Evolutionary conservation across 345 rosid genomes (phyloP).

Genomic region (Euphorbia peplus): DNA sequence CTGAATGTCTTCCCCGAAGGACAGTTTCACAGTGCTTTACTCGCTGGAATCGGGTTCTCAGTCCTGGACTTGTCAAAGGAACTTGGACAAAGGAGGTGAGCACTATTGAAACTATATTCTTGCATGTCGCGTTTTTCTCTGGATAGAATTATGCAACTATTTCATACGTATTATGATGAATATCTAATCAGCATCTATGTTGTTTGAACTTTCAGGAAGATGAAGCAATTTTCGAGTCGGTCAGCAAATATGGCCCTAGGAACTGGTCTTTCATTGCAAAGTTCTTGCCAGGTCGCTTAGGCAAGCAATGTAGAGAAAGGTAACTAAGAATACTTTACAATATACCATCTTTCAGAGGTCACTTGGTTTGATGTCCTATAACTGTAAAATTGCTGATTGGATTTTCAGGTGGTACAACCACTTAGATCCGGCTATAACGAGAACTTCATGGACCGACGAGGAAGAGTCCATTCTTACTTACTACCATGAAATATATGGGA

Average conservation of each 20-base stretch:
- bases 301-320: conserved; percentile 37
- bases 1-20: conserved; percentile 27
- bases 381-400: neutral
- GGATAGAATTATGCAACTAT: neutral
- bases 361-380: neutral
- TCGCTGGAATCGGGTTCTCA: conserved; percentile 31
- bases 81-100: conserved; percentile 32
- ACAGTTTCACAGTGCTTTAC: conserved; percentile 30
- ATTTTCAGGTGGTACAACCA: conserved; percentile 30
- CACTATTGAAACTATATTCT: neutral
- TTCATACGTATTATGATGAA: neutral
- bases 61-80: conserved; percentile 29
- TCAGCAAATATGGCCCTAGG: conserved; percentile 15
- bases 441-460: conserved; percentile 25
- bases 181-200: neutral
- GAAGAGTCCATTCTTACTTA: conserved; percentile 24
- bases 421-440: conserved; percentile 24
- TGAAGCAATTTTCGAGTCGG: conserved; percentile 14
- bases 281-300: conserved; percentile 27
- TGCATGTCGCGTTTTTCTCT: neutral
- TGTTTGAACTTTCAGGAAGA: conserved; percentile 27
- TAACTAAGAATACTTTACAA: neutral
- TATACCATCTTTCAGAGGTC: no score
- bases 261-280: conserved; percentile 31
- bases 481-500: conserved; percentile 29